Base-by-base conservation (phyloP, 495 filamentous ascomycete genomes). In the Pseudevernia furfuracea region DNA sequence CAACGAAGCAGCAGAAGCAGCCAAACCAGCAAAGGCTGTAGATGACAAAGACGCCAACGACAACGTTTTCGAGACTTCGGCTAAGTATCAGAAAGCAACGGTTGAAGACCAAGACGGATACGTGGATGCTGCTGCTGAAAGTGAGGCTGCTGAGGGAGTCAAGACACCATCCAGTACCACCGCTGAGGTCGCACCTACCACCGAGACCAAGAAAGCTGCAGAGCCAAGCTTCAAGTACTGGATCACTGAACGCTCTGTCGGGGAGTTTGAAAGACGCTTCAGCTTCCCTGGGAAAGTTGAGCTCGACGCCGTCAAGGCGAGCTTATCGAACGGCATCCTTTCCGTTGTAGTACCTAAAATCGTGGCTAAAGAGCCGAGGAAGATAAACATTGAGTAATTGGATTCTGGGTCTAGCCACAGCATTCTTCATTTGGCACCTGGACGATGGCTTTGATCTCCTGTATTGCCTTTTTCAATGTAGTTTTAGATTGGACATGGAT, bases 191-290 rank as follows among this genome's bases (percentile, higher is more conserved):
- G 36, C 74, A 37, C 17, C 56, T 4, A 0, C 7, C 4, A 6
- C 57, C 11, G 57, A 59, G 25, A 28, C 21, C 32, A 59, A 58
- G 38, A 59, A 52, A 48, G 59, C 37, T 5, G 58, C 63, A 49
- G n/a, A 77, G 69, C 74, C 78, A 6, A 61, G 74, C 53, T 75
- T 77, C 70, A 86, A 84, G 75, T 96, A 87, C 79, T 94, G 89
- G 90, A 81, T 88, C 52, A 81, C 81, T 34, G 93, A 97, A 81
- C 88, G 92, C 68, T 84, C 79, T 11, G 77, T 90, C 60, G 93
- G 92, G 67, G 80, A 88, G 60, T 97, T 96, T 80, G 79, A 84
- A 43, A 84, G 92, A 61, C 79, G 78, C 34, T 96, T 97, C 80
- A 82, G 71, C 61, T 96, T 97, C 81, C 84, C 90, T 0, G 73